These are phyloP conservation scores for Neofusicoccum kwambonambiense DNA, from an alignment of 2,329 filamentous ascomycete genomes.

Conservation along the genomic window DNA sequence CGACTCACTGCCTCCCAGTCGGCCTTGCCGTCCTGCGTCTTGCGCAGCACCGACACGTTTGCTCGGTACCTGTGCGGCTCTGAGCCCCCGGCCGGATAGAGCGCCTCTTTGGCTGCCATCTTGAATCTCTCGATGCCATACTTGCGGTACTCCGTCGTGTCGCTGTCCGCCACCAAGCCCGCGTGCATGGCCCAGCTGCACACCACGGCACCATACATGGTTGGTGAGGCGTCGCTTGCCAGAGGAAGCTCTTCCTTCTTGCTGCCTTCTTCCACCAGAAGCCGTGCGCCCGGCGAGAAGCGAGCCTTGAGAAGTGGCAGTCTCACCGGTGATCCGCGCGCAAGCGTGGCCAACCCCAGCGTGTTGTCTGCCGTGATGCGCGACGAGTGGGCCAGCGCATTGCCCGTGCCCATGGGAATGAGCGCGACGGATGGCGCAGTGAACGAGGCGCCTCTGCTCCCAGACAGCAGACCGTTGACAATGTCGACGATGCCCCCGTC, in stretches of 20 bases:
- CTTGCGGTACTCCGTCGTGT: conserved; percentile 76
- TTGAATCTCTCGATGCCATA: conserved; percentile 77
- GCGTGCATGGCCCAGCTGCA: conserved; percentile 90
- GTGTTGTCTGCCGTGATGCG: conserved; percentile 39
- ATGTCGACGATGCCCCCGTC: conserved; percentile 85
- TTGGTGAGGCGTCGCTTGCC: conserved; percentile 30
- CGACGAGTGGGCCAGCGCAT: conserved; percentile 49
- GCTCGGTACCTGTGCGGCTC: conserved; percentile 58
- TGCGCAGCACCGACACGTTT: conserved; percentile 45
- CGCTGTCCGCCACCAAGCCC: conserved; percentile 84
- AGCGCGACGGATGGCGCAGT: conserved; percentile 44
- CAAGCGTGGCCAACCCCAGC: conserved; percentile 41
- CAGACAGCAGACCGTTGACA: conserved; percentile 62
- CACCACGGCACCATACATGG: conserved; percentile 73
- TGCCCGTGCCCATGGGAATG: conserved; percentile 53
- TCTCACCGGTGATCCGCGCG: conserved; percentile 32
- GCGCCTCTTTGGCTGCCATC: conserved; percentile 75
- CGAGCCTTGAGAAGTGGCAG: conserved; percentile 45
- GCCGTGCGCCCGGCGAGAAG: conserved; percentile 46
- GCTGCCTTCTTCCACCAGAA: conserved; percentile 45
- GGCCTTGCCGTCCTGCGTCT: conserved; percentile 2
- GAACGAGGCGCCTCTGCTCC: conserved; percentile 22
- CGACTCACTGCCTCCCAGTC: conserved; percentile 39
- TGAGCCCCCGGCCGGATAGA: conserved; percentile 58
- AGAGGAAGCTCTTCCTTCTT: conserved; percentile 41